Base-by-base conservation (phyloP, 805 yeast genomes). In the Ogataea polymorpha region DNA sequence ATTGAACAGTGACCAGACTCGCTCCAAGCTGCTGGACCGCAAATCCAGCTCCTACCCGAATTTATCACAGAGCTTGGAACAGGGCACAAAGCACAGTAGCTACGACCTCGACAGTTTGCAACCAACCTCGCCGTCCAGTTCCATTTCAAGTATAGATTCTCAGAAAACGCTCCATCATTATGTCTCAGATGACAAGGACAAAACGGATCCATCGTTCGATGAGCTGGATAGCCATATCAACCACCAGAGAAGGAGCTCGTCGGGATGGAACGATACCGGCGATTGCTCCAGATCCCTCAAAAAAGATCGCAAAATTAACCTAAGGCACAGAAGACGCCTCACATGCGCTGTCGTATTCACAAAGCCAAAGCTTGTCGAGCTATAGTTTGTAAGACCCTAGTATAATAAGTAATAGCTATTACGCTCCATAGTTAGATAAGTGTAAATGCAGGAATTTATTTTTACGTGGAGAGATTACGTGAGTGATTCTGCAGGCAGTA, bases 281-380 rank as follows among this genome's bases (percentile, higher is more conserved):
- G 32, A 35, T 17, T 32, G 9, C 28, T 16, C 16, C 17, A 6
- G 12, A 23, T 13, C 15, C 28, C 24, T 11, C 26, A 27, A 16
- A n/a, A 23, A 27, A 8, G 35, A 29, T 15, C 13, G 14, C 10
- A 14, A 18, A n/a, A 14, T 34, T 18, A 23, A 20, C 14, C 32
- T 20, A 8, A 55, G 61, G 27, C 79, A 74, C 49, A 65, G 62
- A 26, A 47, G 78, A 32, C 54, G 75, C 27, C 62, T 69, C n/a
- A 66, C 76, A 5, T 24, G 27, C 7, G 27, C 27, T 12, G 27
- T 24, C 50, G 66, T 68, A 24, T 73, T 74, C 47, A 66, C 67
- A 12, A 45, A 60, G 13, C 78, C 73, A 15, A 59, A 53, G 41
- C 52, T 61, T 6, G 50, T 62, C 17, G 61, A 62, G 13, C 45